A percentile compares a stretch with the other conserved stretches of the same genome.
phyloP scores from a whole-genome alignment of 768 basidiomycete species.

The Pluteus cervinus region DNA sequence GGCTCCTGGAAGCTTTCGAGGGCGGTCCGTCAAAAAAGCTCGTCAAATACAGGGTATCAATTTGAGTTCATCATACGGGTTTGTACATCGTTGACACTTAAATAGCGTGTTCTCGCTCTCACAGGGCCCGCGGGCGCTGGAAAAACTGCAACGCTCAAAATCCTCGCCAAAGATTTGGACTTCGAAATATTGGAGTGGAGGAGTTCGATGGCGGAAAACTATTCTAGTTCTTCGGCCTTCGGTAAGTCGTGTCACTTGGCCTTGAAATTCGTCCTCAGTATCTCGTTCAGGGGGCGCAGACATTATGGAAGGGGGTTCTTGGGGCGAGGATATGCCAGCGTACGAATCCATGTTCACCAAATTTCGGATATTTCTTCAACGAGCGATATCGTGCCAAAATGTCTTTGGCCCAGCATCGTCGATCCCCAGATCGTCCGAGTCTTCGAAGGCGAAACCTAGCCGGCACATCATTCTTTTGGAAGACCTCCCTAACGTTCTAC shows the following conservation, averaged over 20 bases:
- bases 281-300: no score
- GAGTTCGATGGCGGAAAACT: constrained; percentile 52
- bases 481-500: constrained; percentile 88
- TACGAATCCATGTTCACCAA: constrained; percentile 54
- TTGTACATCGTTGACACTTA: not conserved
- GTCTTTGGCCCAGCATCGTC: constrained; percentile 30
- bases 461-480: constrained; percentile 75
- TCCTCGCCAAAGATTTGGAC: constrained; percentile 67
- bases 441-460: constrained; percentile 13
- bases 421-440: constrained; percentile 8
- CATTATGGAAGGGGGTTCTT: no score
- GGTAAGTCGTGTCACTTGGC: no score
- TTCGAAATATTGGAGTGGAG: constrained; percentile 87
- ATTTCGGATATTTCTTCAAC: constrained; percentile 70
- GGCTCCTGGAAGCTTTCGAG: constrained; percentile 69
- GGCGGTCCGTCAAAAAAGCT: constrained; percentile 59
- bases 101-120: constrained; percentile 74
- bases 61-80: not conserved
- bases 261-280: no score
- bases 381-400: constrained; percentile 55
- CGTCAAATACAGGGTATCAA: constrained; percentile 67
- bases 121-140: constrained; percentile 88
- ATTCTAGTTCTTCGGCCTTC: no score
- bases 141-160: constrained; percentile 81
- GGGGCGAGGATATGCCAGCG: constrained; percentile 17